phyloP scores from a whole-genome alignment of 305 asterid species.

The Rubia balearica region DNA sequence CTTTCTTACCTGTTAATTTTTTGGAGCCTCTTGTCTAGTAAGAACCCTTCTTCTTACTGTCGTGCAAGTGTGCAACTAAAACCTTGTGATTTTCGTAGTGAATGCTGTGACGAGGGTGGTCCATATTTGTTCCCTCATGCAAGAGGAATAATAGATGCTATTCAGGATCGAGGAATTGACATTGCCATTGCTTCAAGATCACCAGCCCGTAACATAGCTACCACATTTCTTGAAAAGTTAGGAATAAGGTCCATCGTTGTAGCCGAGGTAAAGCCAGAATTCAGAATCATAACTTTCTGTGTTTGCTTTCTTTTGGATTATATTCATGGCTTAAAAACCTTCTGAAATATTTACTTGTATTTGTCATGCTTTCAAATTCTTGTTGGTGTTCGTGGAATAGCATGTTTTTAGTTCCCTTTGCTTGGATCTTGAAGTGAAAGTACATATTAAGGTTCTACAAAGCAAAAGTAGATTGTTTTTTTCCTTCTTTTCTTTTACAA shows the following conservation, averaged over 20 bases:
- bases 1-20: neutral
- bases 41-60: neutral
- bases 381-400: neutral
- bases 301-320: constrained; percentile 2
- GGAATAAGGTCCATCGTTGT: constrained; percentile 57
- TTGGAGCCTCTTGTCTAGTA: neutral
- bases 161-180: constrained; percentile 59
- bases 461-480: neutral
- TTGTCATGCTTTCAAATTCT: neutral
- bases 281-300: neutral
- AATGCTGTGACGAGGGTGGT: constrained; percentile 16
- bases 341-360: neutral
- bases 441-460: neutral
- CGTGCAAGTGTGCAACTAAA: constrained; percentile 3
- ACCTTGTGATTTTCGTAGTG: constrained; percentile 15
- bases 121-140: constrained; percentile 61
- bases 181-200: constrained; percentile 83
- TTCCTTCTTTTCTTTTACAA: neutral
- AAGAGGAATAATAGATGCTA: constrained; percentile 54
- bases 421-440: neutral
- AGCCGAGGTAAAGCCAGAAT: constrained; percentile 44
- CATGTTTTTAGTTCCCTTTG: neutral
- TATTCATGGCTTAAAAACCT: neutral
- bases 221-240: constrained; percentile 49
- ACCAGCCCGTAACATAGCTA: constrained; percentile 66